These are phyloP conservation scores for Austroboletus eburneus DNA, from an alignment of 768 basidiomycete species.

Conservation along the genomic window DNA sequence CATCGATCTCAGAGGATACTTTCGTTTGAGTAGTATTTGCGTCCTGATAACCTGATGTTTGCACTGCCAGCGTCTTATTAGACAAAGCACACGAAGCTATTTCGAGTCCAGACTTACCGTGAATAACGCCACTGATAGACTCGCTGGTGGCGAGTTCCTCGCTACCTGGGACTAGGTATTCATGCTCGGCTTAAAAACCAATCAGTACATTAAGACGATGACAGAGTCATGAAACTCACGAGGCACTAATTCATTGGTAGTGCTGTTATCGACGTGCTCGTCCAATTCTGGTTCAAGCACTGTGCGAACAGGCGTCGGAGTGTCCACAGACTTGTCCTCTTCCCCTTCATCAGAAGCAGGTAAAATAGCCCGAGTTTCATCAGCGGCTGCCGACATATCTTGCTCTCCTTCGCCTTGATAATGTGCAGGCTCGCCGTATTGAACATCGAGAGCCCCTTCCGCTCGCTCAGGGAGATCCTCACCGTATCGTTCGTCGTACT, in stretches of 20 bases:
- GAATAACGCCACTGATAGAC: background rate
- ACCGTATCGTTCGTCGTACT: conserved; percentile 34
- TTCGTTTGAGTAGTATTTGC: conserved; percentile 5
- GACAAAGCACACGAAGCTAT: background rate
- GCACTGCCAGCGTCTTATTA: conserved; percentile 8
- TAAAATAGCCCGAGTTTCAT: conserved; percentile 14
- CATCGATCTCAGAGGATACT: conserved; percentile 17
- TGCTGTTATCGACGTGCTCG: background rate
- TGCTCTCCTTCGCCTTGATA: conserved; percentile 24
- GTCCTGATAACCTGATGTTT: conserved; percentile 11
- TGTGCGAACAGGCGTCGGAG: conserved; percentile 10
- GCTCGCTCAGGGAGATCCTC: conserved; percentile 33
- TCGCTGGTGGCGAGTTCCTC: conserved; percentile 3
- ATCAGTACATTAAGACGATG: conserved; percentile 1
- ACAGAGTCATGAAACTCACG: conserved; percentile 7
- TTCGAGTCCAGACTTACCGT: conserved; percentile 9
- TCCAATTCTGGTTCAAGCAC: conserved; percentile 8
- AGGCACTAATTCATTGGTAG: background rate
- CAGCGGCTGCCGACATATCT: conserved; percentile 14
- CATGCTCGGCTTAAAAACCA: conserved; percentile 8
- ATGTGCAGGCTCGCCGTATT: conserved; percentile 17
- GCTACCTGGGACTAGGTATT: background rate
- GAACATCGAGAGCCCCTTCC: conserved; percentile 10
- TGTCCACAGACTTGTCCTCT: conserved; percentile 9
- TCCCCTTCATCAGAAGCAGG: conserved; percentile 14